Percentiles rank a stretch among this genome's conserved stretches.
These are phyloP conservation scores for Candida jianshihensis DNA, from an alignment of 805 yeast genomes.

Conservation along the genomic window DNA sequence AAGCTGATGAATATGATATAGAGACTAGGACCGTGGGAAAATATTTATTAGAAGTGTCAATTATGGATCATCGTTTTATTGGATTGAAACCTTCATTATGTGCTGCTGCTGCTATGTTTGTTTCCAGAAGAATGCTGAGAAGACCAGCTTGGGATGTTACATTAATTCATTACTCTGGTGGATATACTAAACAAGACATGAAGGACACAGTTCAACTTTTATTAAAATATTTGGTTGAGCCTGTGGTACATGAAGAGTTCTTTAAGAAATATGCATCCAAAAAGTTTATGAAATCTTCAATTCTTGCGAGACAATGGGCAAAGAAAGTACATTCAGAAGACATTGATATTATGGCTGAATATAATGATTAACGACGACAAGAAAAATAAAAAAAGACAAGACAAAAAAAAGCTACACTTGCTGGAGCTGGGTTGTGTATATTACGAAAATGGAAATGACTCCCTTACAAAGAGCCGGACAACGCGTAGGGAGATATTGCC, in stretches of 20 bases:
- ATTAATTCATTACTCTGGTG: constrained; percentile 86
- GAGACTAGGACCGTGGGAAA: constrained; percentile 81
- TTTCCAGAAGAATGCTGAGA: constrained; percentile 66
- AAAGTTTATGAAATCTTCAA: constrained; percentile 78
- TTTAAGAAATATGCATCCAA: constrained; percentile 88
- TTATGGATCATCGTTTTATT: constrained; percentile 70
- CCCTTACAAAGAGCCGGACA: too few relatives aligned
- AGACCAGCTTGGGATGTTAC: constrained; percentile 76
- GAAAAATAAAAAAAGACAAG: too few relatives aligned
- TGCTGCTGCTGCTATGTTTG: constrained; percentile 84
- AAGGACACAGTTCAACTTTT: constrained; percentile 66
- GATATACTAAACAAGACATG: constrained; percentile 69
- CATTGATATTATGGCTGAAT: constrained; percentile 7
- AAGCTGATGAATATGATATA: constrained; percentile 85
- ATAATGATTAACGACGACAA: too few relatives aligned
- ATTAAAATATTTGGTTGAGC: constrained; percentile 67
- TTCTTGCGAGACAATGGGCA: constrained; percentile 78
- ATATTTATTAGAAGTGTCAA: constrained; percentile 70
- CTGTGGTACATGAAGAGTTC: constrained; percentile 84
- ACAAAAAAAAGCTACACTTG: too few relatives aligned
- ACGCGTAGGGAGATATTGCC: too few relatives aligned
- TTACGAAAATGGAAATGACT: neutral
- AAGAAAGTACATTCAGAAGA: constrained; percentile 36
- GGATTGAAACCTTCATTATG: constrained; percentile 69
- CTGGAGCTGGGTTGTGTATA: neutral